These are phyloP conservation scores for Penicillium sp. DNA, from an alignment of 2,329 filamentous ascomycete species.

Conservation along the genomic window DNA sequence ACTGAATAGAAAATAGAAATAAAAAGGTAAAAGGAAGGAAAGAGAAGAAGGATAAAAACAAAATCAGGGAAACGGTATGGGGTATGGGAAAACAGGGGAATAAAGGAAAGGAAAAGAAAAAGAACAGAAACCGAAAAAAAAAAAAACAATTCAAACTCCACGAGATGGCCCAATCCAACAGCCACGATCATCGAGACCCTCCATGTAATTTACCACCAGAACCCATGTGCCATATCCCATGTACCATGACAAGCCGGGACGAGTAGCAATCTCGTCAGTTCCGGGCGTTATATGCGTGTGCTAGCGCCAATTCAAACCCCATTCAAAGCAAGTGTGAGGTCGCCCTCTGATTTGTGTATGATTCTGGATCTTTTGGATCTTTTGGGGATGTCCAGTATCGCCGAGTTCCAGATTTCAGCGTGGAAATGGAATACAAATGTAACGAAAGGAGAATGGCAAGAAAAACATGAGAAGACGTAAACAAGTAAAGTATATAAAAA, in stretches of 20 bases:
- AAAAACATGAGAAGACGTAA: neutral
- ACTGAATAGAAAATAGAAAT: slow-evolving; percentile 6
- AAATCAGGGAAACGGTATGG: slow-evolving; percentile 1
- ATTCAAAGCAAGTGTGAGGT: slow-evolving; percentile 24
- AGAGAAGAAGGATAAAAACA: slow-evolving; percentile 15
- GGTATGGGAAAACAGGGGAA: slow-evolving; percentile 10
- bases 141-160: slow-evolving; percentile 7
- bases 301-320: slow-evolving; percentile 13
- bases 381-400: slow-evolving; percentile 10
- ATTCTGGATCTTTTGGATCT: slow-evolving; percentile 12
- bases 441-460: neutral
- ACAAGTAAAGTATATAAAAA: neutral
- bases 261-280: slow-evolving; percentile 1
- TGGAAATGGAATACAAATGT: slow-evolving; percentile 1
- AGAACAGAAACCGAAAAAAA: slow-evolving; percentile 5
- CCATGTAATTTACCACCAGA: slow-evolving; percentile 7
- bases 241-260: neutral
- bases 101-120: slow-evolving; percentile 11
- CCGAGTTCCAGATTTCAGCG: slow-evolving; percentile 2
- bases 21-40: slow-evolving; percentile 10
- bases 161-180: neutral
- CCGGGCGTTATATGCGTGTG: neutral
- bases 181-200: neutral
- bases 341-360: slow-evolving; percentile 23
- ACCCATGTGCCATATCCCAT: slow-evolving; percentile 5